These are phyloP conservation scores for Begonia masoniana DNA, from an alignment of 306 rosid species.

Conservation along the genomic window DNA sequence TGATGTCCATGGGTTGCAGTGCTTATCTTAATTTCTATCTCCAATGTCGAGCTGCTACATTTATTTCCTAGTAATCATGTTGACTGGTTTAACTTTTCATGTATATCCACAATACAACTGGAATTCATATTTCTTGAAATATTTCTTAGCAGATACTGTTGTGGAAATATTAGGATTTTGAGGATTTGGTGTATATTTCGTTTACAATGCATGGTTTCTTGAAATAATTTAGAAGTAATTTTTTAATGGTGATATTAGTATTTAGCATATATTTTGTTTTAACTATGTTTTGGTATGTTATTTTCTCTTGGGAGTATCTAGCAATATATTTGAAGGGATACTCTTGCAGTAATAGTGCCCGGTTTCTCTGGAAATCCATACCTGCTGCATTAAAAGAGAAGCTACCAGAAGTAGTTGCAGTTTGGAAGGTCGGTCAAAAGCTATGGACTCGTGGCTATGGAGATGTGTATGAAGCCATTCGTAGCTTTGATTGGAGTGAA, in stretches of 20 bases:
- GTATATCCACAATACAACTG: no score
- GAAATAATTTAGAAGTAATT: background rate
- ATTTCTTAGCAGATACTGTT: no score
- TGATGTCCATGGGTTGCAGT: no score
- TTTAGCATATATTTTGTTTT: background rate
- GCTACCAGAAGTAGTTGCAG: conserved; percentile 59
- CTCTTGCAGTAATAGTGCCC: conserved; percentile 71
- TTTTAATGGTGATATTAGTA: background rate
- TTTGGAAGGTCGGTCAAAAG: conserved; percentile 72
- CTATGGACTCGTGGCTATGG: conserved; percentile 61
- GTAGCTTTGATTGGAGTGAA: conserved; percentile 63
- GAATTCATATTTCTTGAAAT: no score
- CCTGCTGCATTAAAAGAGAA: conserved; percentile 52
- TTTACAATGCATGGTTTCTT: background rate
- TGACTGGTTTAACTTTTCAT: no score
- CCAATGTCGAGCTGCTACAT: no score
- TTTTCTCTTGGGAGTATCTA: conserved; percentile 1
- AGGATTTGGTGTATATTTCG: no score
- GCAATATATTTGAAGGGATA: conserved; percentile 13
- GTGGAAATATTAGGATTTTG: no score
- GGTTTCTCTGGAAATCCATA: conserved; percentile 83
- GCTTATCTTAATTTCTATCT: no score
- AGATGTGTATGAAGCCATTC: conserved; percentile 63
- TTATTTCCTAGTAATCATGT: no score
- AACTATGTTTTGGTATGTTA: no score